A percentile compares a stretch with the other conserved stretches of the same genome.
Conservation (phyloP, 495 filamentous ascomycete species). For the Recurvomyces mirabilis region DNA sequence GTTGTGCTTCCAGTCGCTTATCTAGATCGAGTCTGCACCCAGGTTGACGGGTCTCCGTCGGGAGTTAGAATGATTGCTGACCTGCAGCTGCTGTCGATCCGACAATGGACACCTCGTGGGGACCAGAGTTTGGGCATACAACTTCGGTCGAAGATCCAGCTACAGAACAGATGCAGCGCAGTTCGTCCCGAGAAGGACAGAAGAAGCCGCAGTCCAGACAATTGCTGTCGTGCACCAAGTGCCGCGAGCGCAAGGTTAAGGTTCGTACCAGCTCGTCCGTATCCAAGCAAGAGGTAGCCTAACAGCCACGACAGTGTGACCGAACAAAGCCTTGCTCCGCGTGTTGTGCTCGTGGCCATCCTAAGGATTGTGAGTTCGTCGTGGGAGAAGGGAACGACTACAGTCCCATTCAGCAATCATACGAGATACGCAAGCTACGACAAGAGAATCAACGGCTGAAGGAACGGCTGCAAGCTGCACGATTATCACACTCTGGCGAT, state of each 20-base stretch:
- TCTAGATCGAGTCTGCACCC: constrained; percentile 3
- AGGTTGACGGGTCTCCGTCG: neutral
- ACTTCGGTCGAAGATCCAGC: neutral
- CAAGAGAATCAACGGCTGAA: constrained; percentile 27
- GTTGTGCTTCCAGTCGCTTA: constrained; percentile 13
- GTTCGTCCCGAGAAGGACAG: neutral
- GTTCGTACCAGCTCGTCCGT: constrained; percentile 16
- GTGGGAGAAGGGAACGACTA: constrained; percentile 34
- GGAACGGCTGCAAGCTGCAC: constrained; percentile 23
- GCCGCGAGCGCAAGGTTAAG: constrained; percentile 34
- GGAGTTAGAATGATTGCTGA: neutral
- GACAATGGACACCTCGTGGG: constrained; percentile 6
- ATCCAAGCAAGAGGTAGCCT: neutral
- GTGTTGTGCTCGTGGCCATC: constrained; percentile 36
- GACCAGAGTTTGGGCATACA: constrained; percentile 4
- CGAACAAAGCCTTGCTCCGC: constrained; percentile 39
- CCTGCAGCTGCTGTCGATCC: neutral
- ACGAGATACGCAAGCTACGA: constrained; percentile 31
- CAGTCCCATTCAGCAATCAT: constrained; percentile 33
- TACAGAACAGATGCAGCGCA: neutral
- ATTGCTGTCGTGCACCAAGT: constrained; percentile 33
- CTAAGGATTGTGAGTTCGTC: constrained; percentile 37
- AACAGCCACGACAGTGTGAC: constrained; percentile 31
- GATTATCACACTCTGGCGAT: constrained; percentile 18
- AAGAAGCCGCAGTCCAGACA: constrained; percentile 25